Evolutionary conservation across 352 stramenopile genomes (phyloP).

Genomic region (Poterioochromonas sp.): DNA sequence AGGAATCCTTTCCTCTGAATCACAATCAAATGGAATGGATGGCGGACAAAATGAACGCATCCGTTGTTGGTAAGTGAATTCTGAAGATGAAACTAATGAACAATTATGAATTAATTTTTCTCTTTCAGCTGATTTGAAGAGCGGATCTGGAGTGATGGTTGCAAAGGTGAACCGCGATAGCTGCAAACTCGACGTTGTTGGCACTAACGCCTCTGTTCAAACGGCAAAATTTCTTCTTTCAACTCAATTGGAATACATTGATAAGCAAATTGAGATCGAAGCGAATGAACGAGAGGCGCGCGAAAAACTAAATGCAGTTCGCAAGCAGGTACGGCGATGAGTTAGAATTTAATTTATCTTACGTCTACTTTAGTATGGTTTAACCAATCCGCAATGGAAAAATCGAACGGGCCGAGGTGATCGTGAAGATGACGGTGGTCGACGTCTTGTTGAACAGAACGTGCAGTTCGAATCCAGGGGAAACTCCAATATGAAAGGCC

Average conservation of each 20-base stretch:
- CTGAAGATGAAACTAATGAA: neutral
- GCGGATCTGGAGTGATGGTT: neutral
- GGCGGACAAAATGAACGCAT: neutral
- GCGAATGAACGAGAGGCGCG: neutral
- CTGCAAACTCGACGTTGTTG: neutral
- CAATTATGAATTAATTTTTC: neutral
- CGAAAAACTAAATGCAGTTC: constrained; percentile 10
- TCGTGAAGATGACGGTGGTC: neutral
- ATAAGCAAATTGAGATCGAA: constrained; percentile 24
- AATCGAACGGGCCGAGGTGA: neutral
- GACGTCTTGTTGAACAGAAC: neutral
- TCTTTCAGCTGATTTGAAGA: neutral
- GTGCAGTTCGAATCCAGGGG: neutral
- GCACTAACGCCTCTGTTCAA: neutral
- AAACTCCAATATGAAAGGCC: neutral
- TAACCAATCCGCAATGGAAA: neutral
- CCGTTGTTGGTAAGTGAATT: neutral
- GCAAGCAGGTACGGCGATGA: neutral
- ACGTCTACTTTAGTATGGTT: neutral
- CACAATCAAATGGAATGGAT: neutral
- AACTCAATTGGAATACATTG: constrained; percentile 28
- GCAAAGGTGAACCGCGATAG: neutral
- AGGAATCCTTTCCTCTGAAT: neutral
- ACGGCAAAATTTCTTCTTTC: neutral
- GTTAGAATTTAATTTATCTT: neutral